Base-by-base conservation (phyloP, 306 rosid species). In the Begonia loranthoides region DNA sequence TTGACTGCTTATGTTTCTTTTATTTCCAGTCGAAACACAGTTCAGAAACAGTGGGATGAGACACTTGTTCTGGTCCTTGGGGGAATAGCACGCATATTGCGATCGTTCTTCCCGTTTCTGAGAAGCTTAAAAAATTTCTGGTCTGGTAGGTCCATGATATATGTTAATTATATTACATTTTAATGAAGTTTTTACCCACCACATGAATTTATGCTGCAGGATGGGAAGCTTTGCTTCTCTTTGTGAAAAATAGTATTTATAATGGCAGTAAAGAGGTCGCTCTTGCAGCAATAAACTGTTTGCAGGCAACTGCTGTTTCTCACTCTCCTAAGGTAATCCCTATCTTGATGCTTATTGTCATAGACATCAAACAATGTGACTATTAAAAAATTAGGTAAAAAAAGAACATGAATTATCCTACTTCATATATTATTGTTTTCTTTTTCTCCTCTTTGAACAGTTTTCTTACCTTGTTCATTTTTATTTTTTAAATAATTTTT, bases 21-120 rank as follows among this genome's bases (percentile, higher is more conserved):
- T 47, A 64, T 70, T 55, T 79, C 73, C 83, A 89, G 97, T 73
- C 97, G 97, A 56, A 89, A 89, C 75, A 89, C 97, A 1, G 95
- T 90, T 74, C 97, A 89, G 76, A 89, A 89, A 69, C 97, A 89
- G 72, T 89, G 97, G 97, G 97, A 89, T 65, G 97, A 89, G 74
- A 82, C 97, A 22, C 82, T 89, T 36, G 90, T 85, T 59, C 79
- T 89, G 43, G 95, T 89, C 69, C 83, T 85, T 62, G 93, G 90
- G 55, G 95, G 97, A 64, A 74, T 89, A 73, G 81, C 94, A 17
- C 97, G 97, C 41, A 75, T 89, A 66, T 68, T 89, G 33, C 83
- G 97, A 14, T 58, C 87, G 58, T 89, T 80, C 79, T 89, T 89
- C 68, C 97, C 97, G 34, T 82, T 79, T 68, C 76, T 89, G 61